Conservation (phyloP, 306 rosid species). For the apple (Malus domestica) region ASM211411v1 NC_041793.1:41559001-41559500, state of each 20-base stretch:
- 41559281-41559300: slow-evolving; percentile 69
- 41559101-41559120: slow-evolving; percentile 69
- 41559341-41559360: not conserved
- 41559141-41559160: slow-evolving; percentile 70
- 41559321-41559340: slow-evolving; percentile 71
- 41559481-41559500: not conserved
- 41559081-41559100: slow-evolving; percentile 59
- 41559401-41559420: not conserved
- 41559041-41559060: not conserved
- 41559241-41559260: slow-evolving; percentile 83
- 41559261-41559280: slow-evolving; percentile 90
- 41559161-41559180: slow-evolving; percentile 48
- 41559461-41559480: not conserved
- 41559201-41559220: slow-evolving; percentile 49
- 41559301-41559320: slow-evolving; percentile 91
- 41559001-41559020: not conserved
- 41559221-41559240: slow-evolving; percentile 29
- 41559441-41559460: not conserved
- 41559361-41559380: not conserved
- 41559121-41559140: slow-evolving; percentile 88
- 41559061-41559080: slow-evolving; percentile 29
- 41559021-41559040: not conserved
- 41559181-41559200: slow-evolving; percentile 52
- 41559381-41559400: not conserved
- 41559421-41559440: not conserved